Conservation (phyloP, 371 early-diverging fungal genomes). For the Actinomucor elegans region DNA sequence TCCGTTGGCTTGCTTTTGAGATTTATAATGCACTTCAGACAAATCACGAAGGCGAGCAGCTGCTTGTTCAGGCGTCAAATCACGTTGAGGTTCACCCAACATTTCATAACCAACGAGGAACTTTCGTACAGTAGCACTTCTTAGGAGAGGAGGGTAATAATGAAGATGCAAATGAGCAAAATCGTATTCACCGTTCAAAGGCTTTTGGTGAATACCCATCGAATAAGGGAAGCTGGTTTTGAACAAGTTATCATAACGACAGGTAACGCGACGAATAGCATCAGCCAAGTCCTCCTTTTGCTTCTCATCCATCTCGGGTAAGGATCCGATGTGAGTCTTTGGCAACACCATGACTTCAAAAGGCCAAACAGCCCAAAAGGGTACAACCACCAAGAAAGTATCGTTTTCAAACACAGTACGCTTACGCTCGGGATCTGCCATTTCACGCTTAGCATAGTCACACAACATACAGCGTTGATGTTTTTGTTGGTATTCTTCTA, state of each 20-base stretch:
- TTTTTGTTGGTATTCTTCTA: conserved; percentile 56
- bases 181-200: conserved; percentile 50
- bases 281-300: conserved; percentile 68
- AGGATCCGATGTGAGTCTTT: conserved; percentile 61
- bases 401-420: conserved; percentile 81
- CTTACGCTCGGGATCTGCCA: conserved; percentile 44
- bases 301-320: conserved; percentile 53
- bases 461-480: conserved; percentile 71
- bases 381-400: conserved; percentile 81
- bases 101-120: conserved; percentile 97
- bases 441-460: conserved; percentile 74
- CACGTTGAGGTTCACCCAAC: conserved; percentile 91
- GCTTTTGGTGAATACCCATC: conserved; percentile 91
- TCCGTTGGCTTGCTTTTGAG: background rate
- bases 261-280: conserved; percentile 70
- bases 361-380: conserved; percentile 97
- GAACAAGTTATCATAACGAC: conserved; percentile 92
- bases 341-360: conserved; percentile 87
- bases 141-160: conserved; percentile 91
- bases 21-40: conserved; percentile 65
- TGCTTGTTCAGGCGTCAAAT: conserved; percentile 91
- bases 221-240: conserved; percentile 92
- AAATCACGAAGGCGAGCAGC: conserved; percentile 61
- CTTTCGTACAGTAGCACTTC: conserved; percentile 88
- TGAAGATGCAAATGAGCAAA: conserved; percentile 86